phyloP scores from a whole-genome alignment of 2,329 filamentous ascomycete genomes.

The Talaromyces verruculosus region DNA sequence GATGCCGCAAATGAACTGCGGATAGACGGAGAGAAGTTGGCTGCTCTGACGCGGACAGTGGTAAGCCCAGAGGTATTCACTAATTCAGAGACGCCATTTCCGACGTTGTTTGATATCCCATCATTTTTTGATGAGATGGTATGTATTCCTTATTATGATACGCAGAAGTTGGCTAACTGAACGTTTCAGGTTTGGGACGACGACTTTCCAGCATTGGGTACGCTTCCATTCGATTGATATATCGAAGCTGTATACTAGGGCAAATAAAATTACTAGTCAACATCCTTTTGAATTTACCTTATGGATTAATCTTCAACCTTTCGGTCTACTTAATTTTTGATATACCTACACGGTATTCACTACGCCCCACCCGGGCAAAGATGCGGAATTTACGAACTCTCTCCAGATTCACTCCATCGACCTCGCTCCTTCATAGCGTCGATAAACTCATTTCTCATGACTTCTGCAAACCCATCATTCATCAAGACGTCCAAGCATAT shows the following conservation, averaged over 20 bases:
- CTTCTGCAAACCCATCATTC: background rate
- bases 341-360: background rate
- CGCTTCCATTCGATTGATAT: background rate
- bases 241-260: background rate
- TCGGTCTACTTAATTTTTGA: background rate
- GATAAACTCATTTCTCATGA: background rate
- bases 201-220: background rate
- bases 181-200: slow-evolving; percentile 1
- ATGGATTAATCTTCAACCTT: too few relatives aligned
- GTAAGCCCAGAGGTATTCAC: background rate
- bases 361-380: background rate
- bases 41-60: background rate
- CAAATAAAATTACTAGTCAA: background rate
- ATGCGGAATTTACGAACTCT: background rate
- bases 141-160: background rate
- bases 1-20: slow-evolving; percentile 2
- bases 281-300: too few relatives aligned
- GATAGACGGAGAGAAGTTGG: background rate
- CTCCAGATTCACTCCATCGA: background rate
- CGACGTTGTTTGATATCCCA: background rate
- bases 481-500: too few relatives aligned
- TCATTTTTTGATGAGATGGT: slow-evolving; percentile 10
- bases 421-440: background rate
- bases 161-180: background rate
- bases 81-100: background rate